A percentile compares a stretch with the other conserved stretches of the same genome.
Conservation (phyloP, 768 basidiomycete genomes). For the Imleria badia region DNA sequence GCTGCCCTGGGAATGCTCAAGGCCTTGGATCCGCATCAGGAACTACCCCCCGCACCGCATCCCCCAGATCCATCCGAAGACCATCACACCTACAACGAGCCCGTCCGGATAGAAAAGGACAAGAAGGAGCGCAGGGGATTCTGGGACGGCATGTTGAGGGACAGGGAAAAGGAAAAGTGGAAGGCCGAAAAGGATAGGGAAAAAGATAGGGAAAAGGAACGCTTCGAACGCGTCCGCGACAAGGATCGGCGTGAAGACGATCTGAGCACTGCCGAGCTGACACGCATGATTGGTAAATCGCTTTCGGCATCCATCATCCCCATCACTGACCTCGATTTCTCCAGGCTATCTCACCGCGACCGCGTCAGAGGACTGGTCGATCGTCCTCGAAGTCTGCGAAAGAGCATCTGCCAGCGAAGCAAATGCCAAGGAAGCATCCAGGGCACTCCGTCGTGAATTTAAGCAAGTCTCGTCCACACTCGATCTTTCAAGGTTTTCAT, state of each 20-base stretch:
- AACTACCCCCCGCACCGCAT: conserved; percentile 11
- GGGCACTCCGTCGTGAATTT: conserved; percentile 81
- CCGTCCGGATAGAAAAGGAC: conserved; percentile 37
- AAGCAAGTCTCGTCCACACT: conserved; percentile 47
- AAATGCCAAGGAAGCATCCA: conserved; percentile 81
- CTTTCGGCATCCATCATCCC: background rate
- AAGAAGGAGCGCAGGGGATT: conserved; percentile 56
- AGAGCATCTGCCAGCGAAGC: conserved; percentile 68
- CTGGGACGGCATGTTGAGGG: conserved; percentile 44
- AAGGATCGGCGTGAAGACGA: conserved; percentile 41
- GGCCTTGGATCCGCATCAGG: conserved; percentile 57
- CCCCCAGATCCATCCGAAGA: conserved; percentile 33
- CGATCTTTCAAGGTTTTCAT: conserved; percentile 7
- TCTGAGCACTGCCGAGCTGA: conserved; percentile 51
- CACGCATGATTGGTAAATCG: conserved; percentile 66
- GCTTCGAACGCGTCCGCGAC: conserved; percentile 31
- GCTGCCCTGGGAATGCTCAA: conserved; percentile 25
- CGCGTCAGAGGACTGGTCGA: conserved; percentile 76
- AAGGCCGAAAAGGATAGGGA: conserved; percentile 30
- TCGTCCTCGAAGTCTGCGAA: conserved; percentile 86
- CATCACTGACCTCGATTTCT: background rate
- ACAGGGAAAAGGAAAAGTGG: conserved; percentile 36
- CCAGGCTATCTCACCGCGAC: conserved; percentile 75
- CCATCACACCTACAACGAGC: conserved; percentile 23
- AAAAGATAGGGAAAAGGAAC: conserved; percentile 38